Evolutionary conservation across 2,329 filamentous ascomycete species (phyloP), one percentile per base, ranked within the genome.

Genomic region (Colletotrichum sidae): DNA sequence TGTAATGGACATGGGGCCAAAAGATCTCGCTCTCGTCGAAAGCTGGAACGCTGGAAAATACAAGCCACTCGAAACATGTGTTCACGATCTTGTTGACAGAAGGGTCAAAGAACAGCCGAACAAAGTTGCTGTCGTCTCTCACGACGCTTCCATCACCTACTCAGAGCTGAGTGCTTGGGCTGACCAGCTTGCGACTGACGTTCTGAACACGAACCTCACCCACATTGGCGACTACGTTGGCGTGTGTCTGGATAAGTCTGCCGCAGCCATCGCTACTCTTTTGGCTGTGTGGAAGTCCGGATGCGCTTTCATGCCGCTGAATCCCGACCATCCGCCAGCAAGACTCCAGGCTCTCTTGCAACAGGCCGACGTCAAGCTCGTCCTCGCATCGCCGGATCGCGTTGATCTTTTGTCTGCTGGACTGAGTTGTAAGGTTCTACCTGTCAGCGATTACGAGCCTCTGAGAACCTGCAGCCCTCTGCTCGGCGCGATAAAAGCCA

Each of bases 371-470:
- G 17, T 38, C 35, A 55, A 50, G 52, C 50, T 61, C 25, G 58
- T 61, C 6, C 46, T 59, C 17, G 56, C 56, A 8, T 59, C 56
- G 1, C 56, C 47, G 15, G 10, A 4, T 13, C 17, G 56, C 2
- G 33, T 37, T 12, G 2, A 46, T 38, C 35, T 47, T 5, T n/a
- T 59, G 2, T 35, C 56, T 5, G 38, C 6, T 3, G 45, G 37
- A 8, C 9, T 59, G 33, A 2, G 25, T 10, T 59, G 56, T 12
- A 38, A 44, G 7, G 38, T 59, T 25, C 17, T 59, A 9, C 15
- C 55, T 2, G 68, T 73, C 35, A 60, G 66, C 45, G 37, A 50
- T 10, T 57, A 50, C 13, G 13, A 50, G 13, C 11, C 55, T 8
- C 4, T 25, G 4, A 5, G 1, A 1, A 25, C 25, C 4, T 15